Percentiles rank a stretch among this genome's conserved stretches.
Conservation (phyloP, 2,329 filamentous ascomycete species). For the Trichoderma gracile region DNA sequence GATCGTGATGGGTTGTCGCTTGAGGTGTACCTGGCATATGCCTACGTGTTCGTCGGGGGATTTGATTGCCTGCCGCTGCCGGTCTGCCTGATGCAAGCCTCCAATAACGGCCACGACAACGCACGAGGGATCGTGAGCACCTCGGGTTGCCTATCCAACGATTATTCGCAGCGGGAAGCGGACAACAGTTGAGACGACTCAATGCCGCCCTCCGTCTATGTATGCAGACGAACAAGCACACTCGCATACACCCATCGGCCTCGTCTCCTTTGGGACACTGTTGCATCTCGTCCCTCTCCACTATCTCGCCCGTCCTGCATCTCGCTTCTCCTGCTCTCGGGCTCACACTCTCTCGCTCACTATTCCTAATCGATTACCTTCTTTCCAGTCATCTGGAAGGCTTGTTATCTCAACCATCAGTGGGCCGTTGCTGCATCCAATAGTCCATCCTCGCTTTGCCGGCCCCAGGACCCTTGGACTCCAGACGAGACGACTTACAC, state of each 20-base stretch:
- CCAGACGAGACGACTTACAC: no score
- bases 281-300: slow-evolving; percentile 17
- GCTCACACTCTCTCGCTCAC: slow-evolving; percentile 12
- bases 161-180: slow-evolving; percentile 8
- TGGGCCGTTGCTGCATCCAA: no score
- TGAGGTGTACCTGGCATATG: no score
- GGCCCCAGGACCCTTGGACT: no score
- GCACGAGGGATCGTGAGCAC: not conserved
- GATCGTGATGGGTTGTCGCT: no score
- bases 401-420: no score
- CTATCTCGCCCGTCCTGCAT: not conserved
- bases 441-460: no score
- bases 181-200: not conserved
- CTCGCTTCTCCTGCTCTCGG: not conserved
- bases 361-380: slow-evolving; percentile 11
- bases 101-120: slow-evolving; percentile 6
- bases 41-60: no score
- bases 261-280: not conserved
- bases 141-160: not conserved
- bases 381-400: not conserved
- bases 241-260: not conserved
- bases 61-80: no score
- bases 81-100: no score
- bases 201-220: not conserved
- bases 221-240: not conserved